These are phyloP conservation scores for Stropharia rugosoannulata DNA, from an alignment of 768 basidiomycete genomes.

Conservation along the genomic window DNA sequence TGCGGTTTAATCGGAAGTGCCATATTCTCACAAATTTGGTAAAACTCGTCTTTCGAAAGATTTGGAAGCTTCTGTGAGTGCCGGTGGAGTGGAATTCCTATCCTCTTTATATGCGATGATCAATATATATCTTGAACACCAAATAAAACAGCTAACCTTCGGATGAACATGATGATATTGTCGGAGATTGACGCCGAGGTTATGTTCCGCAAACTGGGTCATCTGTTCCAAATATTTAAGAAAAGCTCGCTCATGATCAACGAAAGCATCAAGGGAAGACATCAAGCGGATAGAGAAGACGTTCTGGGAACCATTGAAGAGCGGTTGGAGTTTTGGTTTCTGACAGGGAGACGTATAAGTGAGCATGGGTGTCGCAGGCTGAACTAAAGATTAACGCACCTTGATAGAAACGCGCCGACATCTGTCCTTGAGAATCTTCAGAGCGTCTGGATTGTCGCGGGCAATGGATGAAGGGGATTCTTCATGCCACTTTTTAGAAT, in stretches of 20 bases:
- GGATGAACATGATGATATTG: constrained; percentile 29
- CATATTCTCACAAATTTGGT: constrained; percentile 30
- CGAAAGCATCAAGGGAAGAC: constrained; percentile 38
- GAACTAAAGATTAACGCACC: constrained; percentile 17
- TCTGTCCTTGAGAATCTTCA: constrained; percentile 34
- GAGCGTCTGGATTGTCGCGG: constrained; percentile 28
- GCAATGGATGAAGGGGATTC: constrained; percentile 29
- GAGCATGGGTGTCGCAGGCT: not conserved
- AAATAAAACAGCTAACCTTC: constrained; percentile 25
- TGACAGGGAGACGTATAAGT: constrained; percentile 6
- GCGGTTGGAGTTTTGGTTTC: constrained; percentile 24
- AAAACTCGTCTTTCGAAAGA: constrained; percentile 36
- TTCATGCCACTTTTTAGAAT: constrained; percentile 36
- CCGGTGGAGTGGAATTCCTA: constrained; percentile 30
- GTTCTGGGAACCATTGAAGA: constrained; percentile 28
- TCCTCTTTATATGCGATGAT: constrained; percentile 23
- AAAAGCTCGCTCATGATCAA: constrained; percentile 37
- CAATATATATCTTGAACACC: not conserved
- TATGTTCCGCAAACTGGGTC: constrained; percentile 17
- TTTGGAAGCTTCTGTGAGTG: constrained; percentile 30
- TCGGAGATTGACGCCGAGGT: constrained; percentile 28
- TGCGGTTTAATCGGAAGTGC: not conserved
- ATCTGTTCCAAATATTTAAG: constrained; percentile 29
- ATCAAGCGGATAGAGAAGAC: constrained; percentile 33
- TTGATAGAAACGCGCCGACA: constrained; percentile 27